These are phyloP conservation scores for Metarhizium sp. DNA, from an alignment of 2,329 filamentous ascomycete genomes.

Conservation along the genomic window DNA sequence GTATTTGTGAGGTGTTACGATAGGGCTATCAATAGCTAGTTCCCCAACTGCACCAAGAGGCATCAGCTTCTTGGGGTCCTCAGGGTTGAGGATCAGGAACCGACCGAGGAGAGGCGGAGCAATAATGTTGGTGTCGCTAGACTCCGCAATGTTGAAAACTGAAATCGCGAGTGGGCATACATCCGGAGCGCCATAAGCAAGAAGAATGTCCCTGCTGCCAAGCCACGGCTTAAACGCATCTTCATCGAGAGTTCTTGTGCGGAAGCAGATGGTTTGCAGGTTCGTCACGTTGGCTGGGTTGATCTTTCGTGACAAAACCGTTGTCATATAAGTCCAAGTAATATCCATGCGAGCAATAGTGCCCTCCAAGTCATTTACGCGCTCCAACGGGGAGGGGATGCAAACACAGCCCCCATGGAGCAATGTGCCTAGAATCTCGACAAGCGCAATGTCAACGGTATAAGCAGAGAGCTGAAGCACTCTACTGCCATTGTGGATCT, in stretches of 20 bases:
- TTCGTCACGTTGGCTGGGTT: conserved; percentile 26
- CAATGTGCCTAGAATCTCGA: conserved; percentile 43
- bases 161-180: conserved; percentile 42
- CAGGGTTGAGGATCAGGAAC: conserved; percentile 43
- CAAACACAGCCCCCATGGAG: conserved; percentile 50
- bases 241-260: conserved; percentile 38
- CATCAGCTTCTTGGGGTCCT: conserved; percentile 39
- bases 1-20: conserved; percentile 26
- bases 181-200: conserved; percentile 43
- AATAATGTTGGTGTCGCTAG: conserved; percentile 31
- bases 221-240: conserved; percentile 39
- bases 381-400: conserved; percentile 41
- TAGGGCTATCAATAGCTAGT: conserved; percentile 46
- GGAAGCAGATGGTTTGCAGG: conserved; percentile 33
- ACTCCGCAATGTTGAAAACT: conserved; percentile 30
- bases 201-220: conserved; percentile 33
- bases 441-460: conserved; percentile 42
- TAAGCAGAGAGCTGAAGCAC: conserved; percentile 47
- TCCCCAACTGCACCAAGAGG: conserved; percentile 48
- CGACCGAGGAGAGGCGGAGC: conserved; percentile 37
- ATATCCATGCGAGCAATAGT: conserved; percentile 41
- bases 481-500: conserved; percentile 40
- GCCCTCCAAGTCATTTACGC: conserved; percentile 38
- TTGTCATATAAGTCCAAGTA: conserved; percentile 47
- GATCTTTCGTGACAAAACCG: conserved; percentile 43